A percentile compares a stretch with the other conserved stretches of the same genome.
These are phyloP conservation scores for Pyrenopolyporus hunteri DNA, from an alignment of 495 filamentous ascomycete genomes.

Conservation along the genomic window DNA sequence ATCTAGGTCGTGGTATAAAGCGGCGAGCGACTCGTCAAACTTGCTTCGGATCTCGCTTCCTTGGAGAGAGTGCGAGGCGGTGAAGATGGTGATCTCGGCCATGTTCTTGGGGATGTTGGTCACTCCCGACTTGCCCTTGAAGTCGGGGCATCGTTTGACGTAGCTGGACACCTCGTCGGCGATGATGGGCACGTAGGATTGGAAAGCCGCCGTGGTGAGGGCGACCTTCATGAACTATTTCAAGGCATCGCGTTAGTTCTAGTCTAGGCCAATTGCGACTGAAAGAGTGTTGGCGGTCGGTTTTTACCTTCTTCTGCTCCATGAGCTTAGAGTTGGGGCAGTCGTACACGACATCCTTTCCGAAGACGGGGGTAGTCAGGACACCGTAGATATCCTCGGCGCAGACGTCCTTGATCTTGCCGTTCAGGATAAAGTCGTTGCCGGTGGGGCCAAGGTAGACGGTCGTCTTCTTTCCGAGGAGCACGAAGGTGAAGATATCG, in stretches of 20 bases:
- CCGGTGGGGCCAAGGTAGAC: conserved; percentile 78
- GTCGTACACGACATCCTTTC: conserved; percentile 85
- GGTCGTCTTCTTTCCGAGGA: conserved; percentile 77
- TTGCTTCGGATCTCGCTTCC: conserved; percentile 78
- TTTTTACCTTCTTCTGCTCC: conserved; percentile 75
- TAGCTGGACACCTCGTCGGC: conserved; percentile 74
- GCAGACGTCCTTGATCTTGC: conserved; percentile 78
- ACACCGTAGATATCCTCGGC: conserved; percentile 84
- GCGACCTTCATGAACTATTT: conserved; percentile 83
- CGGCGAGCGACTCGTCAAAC: conserved; percentile 75
- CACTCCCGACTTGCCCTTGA: conserved; percentile 70
- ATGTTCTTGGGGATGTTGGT: conserved; percentile 71
- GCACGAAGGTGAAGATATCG: conserved; percentile 79
- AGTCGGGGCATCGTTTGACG: conserved; percentile 66
- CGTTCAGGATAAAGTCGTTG: conserved; percentile 88
- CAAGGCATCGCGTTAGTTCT: conserved; percentile 7
- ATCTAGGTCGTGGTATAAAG: conserved; percentile 82
- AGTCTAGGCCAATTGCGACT: background rate
- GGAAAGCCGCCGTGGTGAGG: conserved; percentile 76
- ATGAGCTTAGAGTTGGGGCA: conserved; percentile 85
- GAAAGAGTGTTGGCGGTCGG: conserved; percentile 26
- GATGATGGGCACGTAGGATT: conserved; percentile 79
- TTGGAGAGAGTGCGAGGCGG: conserved; percentile 79
- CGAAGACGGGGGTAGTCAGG: conserved; percentile 85
- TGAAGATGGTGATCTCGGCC: conserved; percentile 87